Evolutionary conservation across 2,329 filamentous ascomycete species (phyloP).

Genomic region (Metarhizium rileyi): DNA sequence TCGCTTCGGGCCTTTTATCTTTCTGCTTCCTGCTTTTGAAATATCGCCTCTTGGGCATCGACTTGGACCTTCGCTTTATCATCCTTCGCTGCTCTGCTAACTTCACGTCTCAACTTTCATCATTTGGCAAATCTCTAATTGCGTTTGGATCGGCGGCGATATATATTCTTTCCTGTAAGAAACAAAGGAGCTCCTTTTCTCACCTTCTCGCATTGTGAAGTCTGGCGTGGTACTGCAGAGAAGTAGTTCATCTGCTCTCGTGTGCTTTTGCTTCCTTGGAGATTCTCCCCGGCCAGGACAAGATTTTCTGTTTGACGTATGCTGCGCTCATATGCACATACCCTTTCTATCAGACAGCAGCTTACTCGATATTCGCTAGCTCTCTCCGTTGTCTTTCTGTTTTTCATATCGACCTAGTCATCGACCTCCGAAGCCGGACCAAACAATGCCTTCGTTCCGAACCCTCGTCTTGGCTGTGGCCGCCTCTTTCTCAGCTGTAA

Average conservation of each 20-base stretch:
- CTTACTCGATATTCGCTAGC: not conserved
- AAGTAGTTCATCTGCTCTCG: too few relatives aligned
- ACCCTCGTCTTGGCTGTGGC: slow-evolving; percentile 44
- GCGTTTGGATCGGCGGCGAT: too few relatives aligned
- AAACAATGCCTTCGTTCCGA: slow-evolving; percentile 46
- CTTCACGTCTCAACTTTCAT: not conserved
- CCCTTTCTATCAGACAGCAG: not conserved
- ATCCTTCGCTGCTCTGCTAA: not conserved
- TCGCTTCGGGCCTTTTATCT: not conserved
- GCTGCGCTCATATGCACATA: not conserved
- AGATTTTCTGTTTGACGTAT: too few relatives aligned
- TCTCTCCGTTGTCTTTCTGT: not conserved
- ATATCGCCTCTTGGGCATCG: not conserved
- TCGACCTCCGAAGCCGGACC: not conserved
- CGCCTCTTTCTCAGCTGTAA: slow-evolving; percentile 39
- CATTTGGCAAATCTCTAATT: too few relatives aligned
- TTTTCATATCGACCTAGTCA: not conserved
- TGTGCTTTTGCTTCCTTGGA: too few relatives aligned
- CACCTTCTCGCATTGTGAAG: too few relatives aligned
- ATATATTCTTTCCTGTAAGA: too few relatives aligned
- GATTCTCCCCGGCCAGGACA: too few relatives aligned
- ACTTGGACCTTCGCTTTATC: not conserved
- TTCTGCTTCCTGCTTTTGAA: not conserved
- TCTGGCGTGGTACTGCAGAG: too few relatives aligned
- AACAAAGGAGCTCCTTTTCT: too few relatives aligned